Evolutionary conservation across 345 rosid genomes (phyloP).

Genomic region (Eucalyptus pauciflora): DNA sequence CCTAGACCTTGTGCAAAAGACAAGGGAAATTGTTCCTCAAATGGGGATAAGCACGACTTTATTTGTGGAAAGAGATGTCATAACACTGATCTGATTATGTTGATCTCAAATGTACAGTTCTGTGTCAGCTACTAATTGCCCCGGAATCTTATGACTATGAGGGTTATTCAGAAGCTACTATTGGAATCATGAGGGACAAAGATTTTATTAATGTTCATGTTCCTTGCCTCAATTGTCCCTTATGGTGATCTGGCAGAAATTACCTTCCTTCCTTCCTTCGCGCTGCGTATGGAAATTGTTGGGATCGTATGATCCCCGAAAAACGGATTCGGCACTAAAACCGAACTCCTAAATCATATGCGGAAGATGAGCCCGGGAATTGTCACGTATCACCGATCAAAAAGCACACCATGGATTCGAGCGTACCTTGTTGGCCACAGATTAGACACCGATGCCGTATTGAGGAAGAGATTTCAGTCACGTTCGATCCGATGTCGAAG

Average conservation of each 20-base stretch:
- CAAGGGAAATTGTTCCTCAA: slow-evolving; percentile 57
- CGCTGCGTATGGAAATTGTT: not conserved
- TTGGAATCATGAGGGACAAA: not conserved
- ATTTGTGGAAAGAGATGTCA: slow-evolving; percentile 47
- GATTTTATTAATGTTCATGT: not conserved
- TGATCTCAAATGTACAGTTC: not conserved
- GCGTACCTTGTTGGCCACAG: no score
- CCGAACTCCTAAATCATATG: no score
- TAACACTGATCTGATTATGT: not conserved
- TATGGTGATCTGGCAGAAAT: not conserved
- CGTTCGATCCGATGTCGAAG: no score
- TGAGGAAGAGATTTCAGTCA: no score
- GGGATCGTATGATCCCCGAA: no score
- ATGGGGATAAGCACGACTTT: slow-evolving; percentile 78
- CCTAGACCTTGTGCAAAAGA: slow-evolving; percentile 79
- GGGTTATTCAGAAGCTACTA: not conserved
- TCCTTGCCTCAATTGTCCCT: not conserved
- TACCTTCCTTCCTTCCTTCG: not conserved
- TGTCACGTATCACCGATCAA: no score
- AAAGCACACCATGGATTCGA: no score
- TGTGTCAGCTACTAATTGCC: not conserved
- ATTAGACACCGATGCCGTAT: no score
- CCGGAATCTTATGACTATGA: not conserved
- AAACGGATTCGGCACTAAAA: no score
- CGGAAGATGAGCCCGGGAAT: no score